Conservation (phyloP, 2,329 filamentous ascomycete genomes). For the Sporothrix schenckii region DNA sequence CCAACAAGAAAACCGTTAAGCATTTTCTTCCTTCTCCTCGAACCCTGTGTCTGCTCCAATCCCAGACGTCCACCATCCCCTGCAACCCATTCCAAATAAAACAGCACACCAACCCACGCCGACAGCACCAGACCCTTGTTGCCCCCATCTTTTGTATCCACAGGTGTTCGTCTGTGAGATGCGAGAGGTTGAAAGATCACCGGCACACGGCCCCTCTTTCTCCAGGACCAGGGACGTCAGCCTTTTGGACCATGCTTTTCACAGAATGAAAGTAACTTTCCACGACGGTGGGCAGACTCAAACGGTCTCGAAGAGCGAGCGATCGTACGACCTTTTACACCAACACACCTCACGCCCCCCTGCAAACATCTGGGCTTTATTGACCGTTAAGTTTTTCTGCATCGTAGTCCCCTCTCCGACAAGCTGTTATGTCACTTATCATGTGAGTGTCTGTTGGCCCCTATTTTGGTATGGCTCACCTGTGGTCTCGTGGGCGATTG, state of each 20-base stretch:
- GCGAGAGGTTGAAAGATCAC: slow-evolving; percentile 2
- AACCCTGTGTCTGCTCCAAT: not conserved
- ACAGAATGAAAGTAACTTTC: not conserved
- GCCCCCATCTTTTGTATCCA: slow-evolving; percentile 11
- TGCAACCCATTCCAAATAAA: slow-evolving; percentile 15
- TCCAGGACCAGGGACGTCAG: not conserved
- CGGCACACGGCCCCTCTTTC: not conserved
- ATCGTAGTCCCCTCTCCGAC: not conserved
- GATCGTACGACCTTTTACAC: not conserved
- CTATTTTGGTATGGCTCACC: not conserved
- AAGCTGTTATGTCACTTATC: too few relatives aligned
- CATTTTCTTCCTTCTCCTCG: slow-evolving; percentile 6
- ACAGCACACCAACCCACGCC: not conserved
- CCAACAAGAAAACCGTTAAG: slow-evolving; percentile 14
- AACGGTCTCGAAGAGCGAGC: not conserved
- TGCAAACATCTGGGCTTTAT: not conserved
- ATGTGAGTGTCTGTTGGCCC: not conserved
- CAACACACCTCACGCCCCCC: too few relatives aligned
- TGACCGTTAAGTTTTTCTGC: slow-evolving; percentile 20
- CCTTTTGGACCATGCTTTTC: not conserved
- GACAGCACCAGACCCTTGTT: not conserved
- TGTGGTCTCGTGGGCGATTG: slow-evolving; percentile 21
- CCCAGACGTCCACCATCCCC: not conserved
- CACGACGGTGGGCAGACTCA: not conserved
- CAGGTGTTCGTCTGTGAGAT: slow-evolving; percentile 3